Percentiles rank a stretch among this genome's conserved stretches.
These are phyloP conservation scores for Fonsecaea multimorphosa DNA, from an alignment of 2,329 filamentous ascomycete genomes.

Conservation along the genomic window DNA sequence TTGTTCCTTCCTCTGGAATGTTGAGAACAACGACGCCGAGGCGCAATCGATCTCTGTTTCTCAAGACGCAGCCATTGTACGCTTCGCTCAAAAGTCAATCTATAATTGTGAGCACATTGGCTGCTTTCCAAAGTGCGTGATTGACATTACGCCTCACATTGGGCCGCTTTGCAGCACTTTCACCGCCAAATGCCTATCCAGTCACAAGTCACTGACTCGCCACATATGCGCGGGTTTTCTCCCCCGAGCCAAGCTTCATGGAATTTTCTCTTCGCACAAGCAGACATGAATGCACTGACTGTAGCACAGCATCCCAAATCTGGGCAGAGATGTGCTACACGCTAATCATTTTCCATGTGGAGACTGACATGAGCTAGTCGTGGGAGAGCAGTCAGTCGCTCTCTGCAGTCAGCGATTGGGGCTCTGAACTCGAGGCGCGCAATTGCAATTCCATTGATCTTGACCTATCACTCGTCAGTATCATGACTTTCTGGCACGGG, in stretches of 20 bases:
- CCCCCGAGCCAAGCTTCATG: neutral
- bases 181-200: constrained; percentile 3
- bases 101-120: neutral
- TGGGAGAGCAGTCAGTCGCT: neutral
- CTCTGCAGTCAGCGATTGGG: neutral
- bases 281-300: neutral
- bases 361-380: neutral
- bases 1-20: neutral
- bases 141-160: constrained; percentile 1
- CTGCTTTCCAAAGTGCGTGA: neutral
- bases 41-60: neutral
- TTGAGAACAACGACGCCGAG: neutral
- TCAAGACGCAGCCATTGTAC: neutral
- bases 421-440: neutral
- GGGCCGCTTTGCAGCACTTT: neutral
- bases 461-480: neutral
- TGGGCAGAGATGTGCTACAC: neutral
- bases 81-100: too few relatives aligned
- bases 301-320: neutral
- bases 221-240: neutral
- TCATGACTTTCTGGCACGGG: neutral
- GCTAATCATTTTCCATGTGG: neutral
- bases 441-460: neutral
- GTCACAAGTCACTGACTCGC: neutral
- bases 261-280: neutral